Base-by-base conservation (phyloP, 1,139 yeast species). In the Yamadazyma friedrichii region DNA sequence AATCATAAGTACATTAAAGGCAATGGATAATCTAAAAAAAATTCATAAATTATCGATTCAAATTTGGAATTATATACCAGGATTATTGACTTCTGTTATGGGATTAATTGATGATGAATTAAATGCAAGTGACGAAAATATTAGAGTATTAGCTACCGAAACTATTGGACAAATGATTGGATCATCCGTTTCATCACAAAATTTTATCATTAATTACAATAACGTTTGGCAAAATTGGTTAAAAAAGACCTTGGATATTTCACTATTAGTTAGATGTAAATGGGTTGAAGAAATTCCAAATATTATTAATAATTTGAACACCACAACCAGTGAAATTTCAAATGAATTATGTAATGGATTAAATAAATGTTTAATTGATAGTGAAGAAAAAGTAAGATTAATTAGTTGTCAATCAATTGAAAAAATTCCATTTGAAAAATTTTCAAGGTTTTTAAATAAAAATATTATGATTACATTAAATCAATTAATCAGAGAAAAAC, bases 21-120 rank as follows among this genome's bases (percentile, higher is more conserved):
- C 74, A 3, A 53, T 68, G 36, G 75, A 68, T 25, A 76, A 74
- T 15, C 62, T 84, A 44, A 66, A 65, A 15, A 82, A 80, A 50
- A 68, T 86, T 6, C 95, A 88, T 54, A 69, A 64, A 22, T 63
- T 88, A 29, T 70, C 85, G 0, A 67, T 82, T 6, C 84, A 84
- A 48, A 67, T 89, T 4, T 91, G 96, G 96, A 76, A 70, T 47
- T 74, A 78, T 42, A 82, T 82, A 0, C 97, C 97, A 0, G 93
- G 85, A 32, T 65, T 88, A 25, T 65, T 88, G 20, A 74, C 78
- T 3, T 80, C 94, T 1, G 85, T 86, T 0, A 77, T 88, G 71
- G 94, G 95, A 0, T 76, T 88, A 43, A 67, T 89, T 6, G 89
- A 87, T 50, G 93, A 87, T 53, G 95, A 88, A 49, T 65, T 91